Evolutionary conservation across 169 alveolate species (phyloP), one percentile per base, ranked within the genome.

Genomic region (Eimeria necatrix): DNA sequence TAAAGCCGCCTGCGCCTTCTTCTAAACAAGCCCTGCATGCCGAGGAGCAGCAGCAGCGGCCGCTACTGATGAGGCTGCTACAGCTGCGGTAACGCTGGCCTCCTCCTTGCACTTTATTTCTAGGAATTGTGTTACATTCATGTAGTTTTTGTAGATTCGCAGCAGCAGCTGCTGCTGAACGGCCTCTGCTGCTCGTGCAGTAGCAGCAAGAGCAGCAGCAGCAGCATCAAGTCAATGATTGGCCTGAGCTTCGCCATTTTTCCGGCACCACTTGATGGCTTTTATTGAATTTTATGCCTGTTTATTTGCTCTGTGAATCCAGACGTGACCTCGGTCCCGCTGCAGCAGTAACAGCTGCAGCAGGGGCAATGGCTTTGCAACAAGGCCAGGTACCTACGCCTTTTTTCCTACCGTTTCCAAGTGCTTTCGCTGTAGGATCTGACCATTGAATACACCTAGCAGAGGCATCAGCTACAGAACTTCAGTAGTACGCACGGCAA

Each of bases 161-260:
- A 68, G 78, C 78, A 68, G 78, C 78, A 68, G 78, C 78, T 68
- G 78, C 78, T 68, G 78, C 78, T 68, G 78, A 48, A 0, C 78
- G 78, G n/a, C 78, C 78, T 68, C 78, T 68, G 78, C 78, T 68
- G 78, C 78, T 68, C 51, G 22, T 24, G 49, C 48, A 68, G 46
- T 68, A 16, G 78, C 78, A 68, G 78, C 78, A n/a, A 48, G 16
- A 16, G 78, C 22, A 22, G 78, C 22, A 20, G 74, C 78, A 68
- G 78, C 78, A 68, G 51, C 78, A 68, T 48, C 78, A 68, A 68
- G 22, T 68, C 78, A 68, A 68, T 68, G 78, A 8, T 68, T 68
- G 26, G 78, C 78, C 10, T 12, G n/a, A 12, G 4, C 16, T 22
- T 68, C 48, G 78, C 78, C 10, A 7, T 16, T 68, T 68, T 41